phyloP scores from a whole-genome alignment of 345 rosid species.

The Brassica cretica region DNA sequence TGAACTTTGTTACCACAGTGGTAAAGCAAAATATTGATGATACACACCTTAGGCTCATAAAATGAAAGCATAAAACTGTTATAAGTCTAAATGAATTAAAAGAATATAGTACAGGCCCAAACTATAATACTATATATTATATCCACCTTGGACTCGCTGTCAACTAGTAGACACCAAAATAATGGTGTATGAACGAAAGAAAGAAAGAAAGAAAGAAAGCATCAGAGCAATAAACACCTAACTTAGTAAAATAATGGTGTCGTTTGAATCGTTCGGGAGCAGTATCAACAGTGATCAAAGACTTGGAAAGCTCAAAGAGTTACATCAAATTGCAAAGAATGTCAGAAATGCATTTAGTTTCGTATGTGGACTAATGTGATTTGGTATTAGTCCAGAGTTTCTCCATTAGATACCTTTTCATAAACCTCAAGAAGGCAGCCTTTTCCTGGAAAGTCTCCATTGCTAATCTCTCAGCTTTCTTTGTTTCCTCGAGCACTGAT shows the following conservation, averaged over 20 bases:
- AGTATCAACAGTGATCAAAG: background rate
- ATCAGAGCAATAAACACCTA: background rate
- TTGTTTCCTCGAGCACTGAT: conserved; percentile 60
- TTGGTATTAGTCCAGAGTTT: background rate
- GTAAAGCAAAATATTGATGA: conserved; percentile 12
- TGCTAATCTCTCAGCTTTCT: conserved; percentile 66
- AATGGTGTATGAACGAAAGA: background rate
- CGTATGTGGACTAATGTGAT: no score
- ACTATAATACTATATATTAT: background rate
- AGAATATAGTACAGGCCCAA: no score
- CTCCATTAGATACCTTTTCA: conserved; percentile 57
- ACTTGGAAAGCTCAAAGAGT: conserved; percentile 8
- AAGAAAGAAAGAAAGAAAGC: background rate
- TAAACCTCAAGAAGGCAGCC: conserved; percentile 68
- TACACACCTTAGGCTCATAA: background rate
- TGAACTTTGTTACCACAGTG: background rate
- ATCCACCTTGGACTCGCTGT: conserved; percentile 1
- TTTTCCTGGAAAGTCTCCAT: conserved; percentile 72
- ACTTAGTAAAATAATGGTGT: background rate
- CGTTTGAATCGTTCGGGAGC: background rate
- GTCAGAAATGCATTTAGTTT: conserved; percentile 6
- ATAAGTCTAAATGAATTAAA: background rate
- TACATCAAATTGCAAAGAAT: conserved; percentile 15
- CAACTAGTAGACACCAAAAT: conserved; percentile 13
- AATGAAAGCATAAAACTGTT: background rate